phyloP scores from a whole-genome alignment of 495 filamentous ascomycete species.

The Cercophora scortea region DNA sequence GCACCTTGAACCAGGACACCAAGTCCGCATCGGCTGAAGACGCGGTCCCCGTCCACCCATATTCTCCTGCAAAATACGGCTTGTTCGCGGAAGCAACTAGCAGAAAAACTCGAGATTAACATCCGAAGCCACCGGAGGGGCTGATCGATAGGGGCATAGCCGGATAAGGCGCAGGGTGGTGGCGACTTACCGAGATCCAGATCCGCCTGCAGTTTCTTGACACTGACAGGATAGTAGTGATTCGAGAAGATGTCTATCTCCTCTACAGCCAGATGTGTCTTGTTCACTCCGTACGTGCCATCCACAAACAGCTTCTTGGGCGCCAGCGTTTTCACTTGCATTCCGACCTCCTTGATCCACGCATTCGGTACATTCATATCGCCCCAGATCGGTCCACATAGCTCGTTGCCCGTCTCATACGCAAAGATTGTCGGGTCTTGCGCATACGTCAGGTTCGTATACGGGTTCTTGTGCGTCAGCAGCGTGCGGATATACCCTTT shows the following conservation, averaged over 20 bases:
- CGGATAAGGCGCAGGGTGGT: not conserved
- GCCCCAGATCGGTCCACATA: conserved; percentile 35
- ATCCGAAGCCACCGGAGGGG: not conserved
- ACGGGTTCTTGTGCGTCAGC: conserved; percentile 44
- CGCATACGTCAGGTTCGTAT: conserved; percentile 47
- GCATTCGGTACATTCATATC: conserved; percentile 39
- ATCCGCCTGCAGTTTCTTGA: conserved; percentile 32
- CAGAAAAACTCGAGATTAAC: not conserved
- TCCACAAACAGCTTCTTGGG: conserved; percentile 45
- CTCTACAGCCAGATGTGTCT: conserved; percentile 34
- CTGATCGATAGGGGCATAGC: not conserved
- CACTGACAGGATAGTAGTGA: conserved; percentile 45
- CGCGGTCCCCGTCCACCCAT: conserved; percentile 38
- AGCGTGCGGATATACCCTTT: conserved; percentile 44
- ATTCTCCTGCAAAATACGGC: conserved; percentile 44
- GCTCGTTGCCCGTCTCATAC: conserved; percentile 50
- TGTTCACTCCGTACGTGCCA: conserved; percentile 49
- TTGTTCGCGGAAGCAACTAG: conserved; percentile 26
- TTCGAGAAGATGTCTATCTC: conserved; percentile 46
- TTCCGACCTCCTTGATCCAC: conserved; percentile 42
- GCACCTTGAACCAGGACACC: conserved; percentile 33
- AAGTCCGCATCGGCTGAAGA: conserved; percentile 23
- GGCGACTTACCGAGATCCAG: conserved; percentile 28
- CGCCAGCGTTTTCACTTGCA: conserved; percentile 40
- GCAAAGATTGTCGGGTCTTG: conserved; percentile 50